Percentiles rank a stretch among this genome's conserved stretches.
phyloP scores from a whole-genome alignment of 2,329 filamentous ascomycete genomes.

The Aspergillus tanneri region DNA sequence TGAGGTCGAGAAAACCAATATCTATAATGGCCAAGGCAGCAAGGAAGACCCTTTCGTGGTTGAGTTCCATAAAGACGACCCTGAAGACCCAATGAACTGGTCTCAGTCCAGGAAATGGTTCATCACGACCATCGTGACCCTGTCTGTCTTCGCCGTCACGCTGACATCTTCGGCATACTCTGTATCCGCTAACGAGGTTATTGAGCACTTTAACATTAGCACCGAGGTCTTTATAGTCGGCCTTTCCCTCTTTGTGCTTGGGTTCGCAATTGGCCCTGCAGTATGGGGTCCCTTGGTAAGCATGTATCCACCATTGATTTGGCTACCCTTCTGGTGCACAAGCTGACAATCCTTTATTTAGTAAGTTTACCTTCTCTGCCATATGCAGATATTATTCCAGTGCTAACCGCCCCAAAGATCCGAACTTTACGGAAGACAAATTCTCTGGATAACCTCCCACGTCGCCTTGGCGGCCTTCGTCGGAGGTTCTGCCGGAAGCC shows the following conservation, averaged over 20 bases:
- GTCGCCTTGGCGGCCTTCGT: neutral
- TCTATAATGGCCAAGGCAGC: slow-evolving; percentile 2
- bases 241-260: slow-evolving; percentile 10
- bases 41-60: slow-evolving; percentile 8
- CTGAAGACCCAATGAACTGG: slow-evolving; percentile 6
- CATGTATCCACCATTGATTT: neutral
- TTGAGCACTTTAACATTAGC: slow-evolving; percentile 10
- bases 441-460: neutral
- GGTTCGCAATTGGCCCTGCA: slow-evolving; percentile 7
- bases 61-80: slow-evolving; percentile 9
- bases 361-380: too few species aligned
- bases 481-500: neutral
- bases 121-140: neutral
- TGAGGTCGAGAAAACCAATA: neutral
- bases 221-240: slow-evolving; percentile 8
- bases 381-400: neutral
- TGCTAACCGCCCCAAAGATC: neutral
- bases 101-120: neutral
- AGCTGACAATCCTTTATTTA: too few species aligned
- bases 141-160: slow-evolving; percentile 1
- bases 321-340: too few species aligned
- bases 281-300: slow-evolving; percentile 5
- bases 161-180: slow-evolving; percentile 13
- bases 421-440: slow-evolving; percentile 2
- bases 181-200: neutral